A percentile compares a stretch with the other conserved stretches of the same genome.
phyloP scores from a whole-genome alignment of 331 rosid genomes.

The Malus hybrid region DNA sequence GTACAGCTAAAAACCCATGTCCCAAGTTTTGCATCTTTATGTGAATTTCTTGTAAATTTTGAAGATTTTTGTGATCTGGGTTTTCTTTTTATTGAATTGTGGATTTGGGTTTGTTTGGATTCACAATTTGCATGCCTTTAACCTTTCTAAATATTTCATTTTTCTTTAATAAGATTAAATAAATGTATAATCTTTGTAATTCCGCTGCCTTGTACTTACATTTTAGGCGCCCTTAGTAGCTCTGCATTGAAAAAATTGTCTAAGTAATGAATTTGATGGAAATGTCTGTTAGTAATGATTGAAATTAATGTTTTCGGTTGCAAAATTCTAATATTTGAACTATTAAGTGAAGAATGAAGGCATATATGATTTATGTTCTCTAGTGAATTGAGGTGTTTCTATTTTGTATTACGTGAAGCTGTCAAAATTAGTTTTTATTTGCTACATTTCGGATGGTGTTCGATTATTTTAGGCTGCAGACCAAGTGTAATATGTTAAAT shows the following conservation, averaged over 20 bases:
- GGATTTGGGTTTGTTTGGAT: neutral
- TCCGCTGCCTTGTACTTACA: too few relatives aligned
- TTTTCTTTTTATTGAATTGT: neutral
- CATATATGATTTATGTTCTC: too few relatives aligned
- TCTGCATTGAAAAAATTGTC: too few relatives aligned
- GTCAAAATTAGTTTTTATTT: neutral
- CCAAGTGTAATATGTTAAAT: neutral
- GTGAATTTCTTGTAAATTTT: neutral
- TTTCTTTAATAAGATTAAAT: too few relatives aligned
- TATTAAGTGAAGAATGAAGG: neutral
- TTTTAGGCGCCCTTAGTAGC: too few relatives aligned
- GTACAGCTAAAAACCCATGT: conserved; percentile 14
- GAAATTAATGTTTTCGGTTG: too few relatives aligned
- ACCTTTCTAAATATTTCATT: too few relatives aligned
- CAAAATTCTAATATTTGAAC: too few relatives aligned
- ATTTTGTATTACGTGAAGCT: neutral
- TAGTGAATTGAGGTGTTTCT: neutral
- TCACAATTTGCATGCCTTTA: neutral
- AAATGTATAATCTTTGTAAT: too few relatives aligned
- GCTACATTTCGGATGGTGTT: neutral
- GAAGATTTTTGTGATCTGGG: neutral
- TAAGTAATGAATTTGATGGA: too few relatives aligned
- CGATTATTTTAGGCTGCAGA: neutral
- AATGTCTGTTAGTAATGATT: too few relatives aligned
- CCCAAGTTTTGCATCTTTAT: neutral